Base-by-base conservation (phyloP, 345 rosid genomes). In the Reutealis trisperma region DNA sequence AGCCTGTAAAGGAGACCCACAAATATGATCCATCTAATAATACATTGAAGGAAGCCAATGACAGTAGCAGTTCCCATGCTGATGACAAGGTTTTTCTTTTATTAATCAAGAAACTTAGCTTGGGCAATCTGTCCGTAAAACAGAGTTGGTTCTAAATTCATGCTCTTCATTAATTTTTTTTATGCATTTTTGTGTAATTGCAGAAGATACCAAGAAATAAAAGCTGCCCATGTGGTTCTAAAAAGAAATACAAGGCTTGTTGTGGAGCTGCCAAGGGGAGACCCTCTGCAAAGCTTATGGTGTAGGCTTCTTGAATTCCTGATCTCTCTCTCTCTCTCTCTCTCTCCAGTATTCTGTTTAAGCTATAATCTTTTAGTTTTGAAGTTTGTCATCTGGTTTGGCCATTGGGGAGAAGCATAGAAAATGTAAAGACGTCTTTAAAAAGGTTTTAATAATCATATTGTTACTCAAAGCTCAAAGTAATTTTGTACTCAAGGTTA, bases 191-290 rank as follows among this genome's bases (percentile, higher is more conserved):
- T 67, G 25, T 72, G 44, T 41, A 77, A 80, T 51, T 77, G 84
- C 85, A 88, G 92, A 89, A 88, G 83, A 83, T 93, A 51, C 75
- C 93, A 15, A 87, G 93, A 86, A 93, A 90, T 80, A 88, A 90
- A 81, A 59, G 77, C 19, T 93, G 98, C 75, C 90, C 91, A 37
- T 93, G 97, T 72, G 98, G 98, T 66, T 93, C 98, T 34, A 92
- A 86, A 91, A 93, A 87, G 89, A 96, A 93, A 84, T 85, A 92
- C 88, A 96, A 93, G 84, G 84, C 98, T 59, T 93, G 96, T 78
- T 95, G 99, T 68, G 96, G 97, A 75, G 75, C 96, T 74, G 92
- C 80, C n/a, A 58, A 85, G 18, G 87, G 88, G 80, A 91, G 88
- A 84, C 63, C 91, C 76, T 79, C 89, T 32, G 67, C 85, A 19